These are phyloP conservation scores for Mucor racemosus DNA, from an alignment of 371 early-diverging fungal species.

Conservation along the genomic window DNA sequence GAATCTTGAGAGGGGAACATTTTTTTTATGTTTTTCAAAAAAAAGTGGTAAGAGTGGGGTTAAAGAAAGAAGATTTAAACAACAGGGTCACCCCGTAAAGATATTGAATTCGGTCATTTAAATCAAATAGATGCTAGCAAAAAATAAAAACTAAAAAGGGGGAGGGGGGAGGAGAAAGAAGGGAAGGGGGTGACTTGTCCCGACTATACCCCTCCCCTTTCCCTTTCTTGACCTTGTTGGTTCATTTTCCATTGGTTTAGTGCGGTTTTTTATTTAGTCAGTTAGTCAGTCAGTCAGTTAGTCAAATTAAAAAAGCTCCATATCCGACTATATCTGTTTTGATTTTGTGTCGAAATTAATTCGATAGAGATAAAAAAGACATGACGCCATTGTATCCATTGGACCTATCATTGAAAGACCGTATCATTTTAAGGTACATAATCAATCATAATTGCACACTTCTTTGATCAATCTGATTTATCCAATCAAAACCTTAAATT, in stretches of 20 bases:
- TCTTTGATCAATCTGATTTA: neutral
- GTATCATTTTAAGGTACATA: neutral
- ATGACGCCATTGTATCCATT: no score
- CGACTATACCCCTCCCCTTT: neutral
- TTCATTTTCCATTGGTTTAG: neutral
- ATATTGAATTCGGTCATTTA: conserved; percentile 2
- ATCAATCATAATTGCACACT: neutral
- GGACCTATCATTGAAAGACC: neutral
- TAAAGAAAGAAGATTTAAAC: conserved; percentile 15
- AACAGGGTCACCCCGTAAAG: conserved; percentile 23
- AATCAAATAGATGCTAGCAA: neutral
- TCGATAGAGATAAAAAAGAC: no score
- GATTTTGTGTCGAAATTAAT: neutral
- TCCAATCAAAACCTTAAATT: neutral
- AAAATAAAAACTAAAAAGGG: neutral
- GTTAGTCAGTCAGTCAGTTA: neutral
- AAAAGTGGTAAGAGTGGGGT: conserved; percentile 23
- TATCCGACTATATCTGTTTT: neutral
- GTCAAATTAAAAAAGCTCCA: neutral
- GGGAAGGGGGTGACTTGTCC: conserved; percentile 5
- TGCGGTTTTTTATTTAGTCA: neutral
- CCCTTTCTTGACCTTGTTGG: neutral
- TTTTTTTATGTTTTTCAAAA: conserved; percentile 13
- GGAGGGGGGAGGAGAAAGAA: neutral
- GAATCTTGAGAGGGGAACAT: conserved; percentile 53